phyloP scores from a whole-genome alignment of 179 eudicot species.

The Gypsophila paniculata region DNA sequence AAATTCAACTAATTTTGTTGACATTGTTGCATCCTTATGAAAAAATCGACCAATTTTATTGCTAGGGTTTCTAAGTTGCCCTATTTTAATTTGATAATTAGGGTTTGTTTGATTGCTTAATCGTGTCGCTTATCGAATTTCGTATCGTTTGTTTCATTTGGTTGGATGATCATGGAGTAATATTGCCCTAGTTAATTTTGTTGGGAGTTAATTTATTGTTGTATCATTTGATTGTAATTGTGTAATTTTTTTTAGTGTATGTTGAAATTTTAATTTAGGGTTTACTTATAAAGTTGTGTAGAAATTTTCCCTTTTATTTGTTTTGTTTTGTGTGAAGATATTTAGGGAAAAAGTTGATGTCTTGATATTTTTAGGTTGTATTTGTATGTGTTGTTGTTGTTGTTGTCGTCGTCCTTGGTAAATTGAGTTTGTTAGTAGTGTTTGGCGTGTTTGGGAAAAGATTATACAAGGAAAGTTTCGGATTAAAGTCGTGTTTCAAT shows the following conservation, averaged over 20 bases:
- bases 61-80: constrained; percentile 30
- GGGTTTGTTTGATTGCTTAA: constrained; percentile 3
- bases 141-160: not conserved
- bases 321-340: not conserved
- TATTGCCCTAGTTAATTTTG: not conserved
- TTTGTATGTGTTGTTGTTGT: not conserved
- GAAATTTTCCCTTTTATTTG: not conserved
- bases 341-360: not conserved
- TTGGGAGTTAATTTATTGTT: constrained; percentile 11
- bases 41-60: constrained; percentile 6
- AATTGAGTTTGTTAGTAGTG: constrained; percentile 2
- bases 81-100: not conserved
- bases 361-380: not conserved
- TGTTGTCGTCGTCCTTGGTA: constrained; percentile 10
- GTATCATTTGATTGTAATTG: constrained; percentile 13
- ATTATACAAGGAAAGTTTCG: constrained; percentile 13
- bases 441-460: constrained; percentile 17
- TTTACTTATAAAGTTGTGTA: not conserved
- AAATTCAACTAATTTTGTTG: constrained; percentile 2
- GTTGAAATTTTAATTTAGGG: constrained; percentile 3
- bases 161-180: constrained; percentile 17
- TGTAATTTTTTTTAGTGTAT: not conserved
- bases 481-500: not conserved
- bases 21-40: constrained; percentile 16
- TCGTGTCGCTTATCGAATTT: not conserved